A percentile compares a stretch with the other conserved stretches of the same genome.
Evolutionary conservation across 2,329 filamentous ascomycete genomes (phyloP).

Genomic region (Corniculantispora saksenae): DNA sequence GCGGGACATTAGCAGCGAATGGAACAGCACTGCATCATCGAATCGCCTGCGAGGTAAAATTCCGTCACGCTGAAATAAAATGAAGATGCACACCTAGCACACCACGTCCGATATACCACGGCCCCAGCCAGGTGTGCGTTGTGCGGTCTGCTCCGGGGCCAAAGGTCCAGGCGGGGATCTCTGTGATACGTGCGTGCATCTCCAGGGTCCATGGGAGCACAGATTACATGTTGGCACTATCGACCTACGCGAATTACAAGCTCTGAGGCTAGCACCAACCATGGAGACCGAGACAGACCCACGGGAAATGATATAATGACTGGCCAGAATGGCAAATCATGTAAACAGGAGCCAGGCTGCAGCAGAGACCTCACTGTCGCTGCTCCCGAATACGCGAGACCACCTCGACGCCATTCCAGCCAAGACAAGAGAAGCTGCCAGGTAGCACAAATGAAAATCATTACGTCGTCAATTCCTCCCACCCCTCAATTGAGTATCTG

Average conservation of each 20-base stretch:
- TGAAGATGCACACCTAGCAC: neutral
- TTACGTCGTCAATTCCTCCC: neutral
- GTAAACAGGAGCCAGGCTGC: neutral
- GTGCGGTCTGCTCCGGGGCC: neutral
- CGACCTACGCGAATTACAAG: neutral
- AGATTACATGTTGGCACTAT: neutral
- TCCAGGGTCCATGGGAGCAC: neutral
- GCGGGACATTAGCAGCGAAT: constrained; percentile 74
- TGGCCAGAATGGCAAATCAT: neutral
- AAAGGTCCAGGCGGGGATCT: neutral
- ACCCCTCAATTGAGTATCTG: too few species aligned
- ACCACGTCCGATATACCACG: neutral
- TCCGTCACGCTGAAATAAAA: neutral
- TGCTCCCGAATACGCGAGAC: neutral
- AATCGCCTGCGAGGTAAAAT: neutral
- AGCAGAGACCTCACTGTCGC: too few species aligned
- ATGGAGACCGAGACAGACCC: neutral
- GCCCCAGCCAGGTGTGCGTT: neutral
- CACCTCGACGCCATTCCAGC: neutral
- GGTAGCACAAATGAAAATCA: neutral
- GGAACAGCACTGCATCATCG: constrained; percentile 38
- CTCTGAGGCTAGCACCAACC: neutral
- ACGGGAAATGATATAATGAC: neutral
- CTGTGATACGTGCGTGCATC: neutral
- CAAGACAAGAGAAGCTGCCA: neutral